phyloP scores from a whole-genome alignment of 805 yeast genomes.

The Tanozyma kutaoensis region DNA sequence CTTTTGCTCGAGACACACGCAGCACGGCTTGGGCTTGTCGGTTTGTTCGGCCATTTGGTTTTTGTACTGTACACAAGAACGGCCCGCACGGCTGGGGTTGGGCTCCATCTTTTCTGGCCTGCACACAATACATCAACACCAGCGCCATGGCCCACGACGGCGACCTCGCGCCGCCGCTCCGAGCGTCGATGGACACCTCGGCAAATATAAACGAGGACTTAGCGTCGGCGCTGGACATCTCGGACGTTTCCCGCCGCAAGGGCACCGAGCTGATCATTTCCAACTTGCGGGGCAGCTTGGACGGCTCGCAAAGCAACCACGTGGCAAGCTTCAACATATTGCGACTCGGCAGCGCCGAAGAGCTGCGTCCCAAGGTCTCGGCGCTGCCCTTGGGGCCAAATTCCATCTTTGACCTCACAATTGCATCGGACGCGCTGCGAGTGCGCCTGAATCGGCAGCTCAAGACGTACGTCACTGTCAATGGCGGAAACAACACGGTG shows the following conservation, averaged over 20 bases:
- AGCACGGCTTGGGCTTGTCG: conserved; percentile 87
- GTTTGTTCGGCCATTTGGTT: no score
- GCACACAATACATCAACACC: no score
- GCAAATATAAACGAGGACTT: conserved; percentile 7
- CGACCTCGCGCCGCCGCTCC: no score
- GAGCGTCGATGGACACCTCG: conserved; percentile 5
- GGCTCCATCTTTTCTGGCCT: no score
- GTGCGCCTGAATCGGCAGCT: conserved; percentile 18
- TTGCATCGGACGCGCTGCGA: conserved; percentile 39
- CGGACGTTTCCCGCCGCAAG: conserved; percentile 3
- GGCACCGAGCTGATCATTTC: conserved; percentile 6
- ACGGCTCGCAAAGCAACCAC: conserved; percentile 3
- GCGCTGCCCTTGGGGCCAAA: conserved; percentile 56
- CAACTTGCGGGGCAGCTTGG: conserved; percentile 6
- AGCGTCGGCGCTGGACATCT: conserved; percentile 5
- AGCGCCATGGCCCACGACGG: no score
- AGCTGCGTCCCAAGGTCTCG: conserved; percentile 8
- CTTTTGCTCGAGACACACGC: conserved; percentile 84
- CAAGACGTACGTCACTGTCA: conserved; percentile 19
- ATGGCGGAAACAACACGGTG: conserved; percentile 30
- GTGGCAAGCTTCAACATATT: conserved; percentile 6
- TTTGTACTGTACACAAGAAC: conserved; percentile 1
- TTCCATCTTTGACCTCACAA: conserved; percentile 65
- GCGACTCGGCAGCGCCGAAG: conserved; percentile 5
- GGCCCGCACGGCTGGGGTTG: no score